Evolutionary conservation across 1,284 basidiomycete genomes (phyloP), one percentile per base, ranked within the genome.

Genomic region (Malassezia pachydermatis): DNA sequence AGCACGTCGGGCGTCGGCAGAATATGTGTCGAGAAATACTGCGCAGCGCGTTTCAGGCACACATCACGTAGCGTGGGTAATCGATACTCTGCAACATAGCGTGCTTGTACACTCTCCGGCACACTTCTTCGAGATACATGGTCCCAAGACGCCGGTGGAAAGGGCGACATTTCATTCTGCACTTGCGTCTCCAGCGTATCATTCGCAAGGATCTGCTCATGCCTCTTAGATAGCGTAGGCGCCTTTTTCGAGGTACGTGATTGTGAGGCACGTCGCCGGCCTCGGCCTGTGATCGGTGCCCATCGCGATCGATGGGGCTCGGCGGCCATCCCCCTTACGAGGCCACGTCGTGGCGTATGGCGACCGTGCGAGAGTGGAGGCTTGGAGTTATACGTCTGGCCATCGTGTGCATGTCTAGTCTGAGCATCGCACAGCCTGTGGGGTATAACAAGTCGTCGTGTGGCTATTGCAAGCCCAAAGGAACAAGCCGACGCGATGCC

Each of bases 401-500:
- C 11, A n/a, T 11, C 16, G 24, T 23, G 5, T 11, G 22, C 24
- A 41, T 41, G 39, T 22, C 39, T 13, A 30, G 29, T 6, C 34
- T 42, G 14, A 50, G 49, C 17, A 50, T 65, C 37, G 33, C 58
- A 14, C 52, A 51, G 19, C 63, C 63, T 59, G 83, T 82, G 6
- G 71, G 70, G 22, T 72, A 71, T 43, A 39, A 53, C 5, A n/a
- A 39, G 9, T 74, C 73, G 1, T 67, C 73, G 4, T 77, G 76
- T 56, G 76, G 76, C 19, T 77, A 77, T 63, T 77, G 76, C 54
- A 67, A 70, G 0, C 59, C 73, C 1, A 52, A 51, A 6, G 57
- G 36, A 9, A 58, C 63, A 2, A 73, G 72, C 2, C 45, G 58
- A 38, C 62, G 73, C 4, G 32, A 41, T 69, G 63, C 37, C 3